phyloP scores from a whole-genome alignment of 2,329 filamentous ascomycete genomes.

The Chaetomium sp. region DNA sequence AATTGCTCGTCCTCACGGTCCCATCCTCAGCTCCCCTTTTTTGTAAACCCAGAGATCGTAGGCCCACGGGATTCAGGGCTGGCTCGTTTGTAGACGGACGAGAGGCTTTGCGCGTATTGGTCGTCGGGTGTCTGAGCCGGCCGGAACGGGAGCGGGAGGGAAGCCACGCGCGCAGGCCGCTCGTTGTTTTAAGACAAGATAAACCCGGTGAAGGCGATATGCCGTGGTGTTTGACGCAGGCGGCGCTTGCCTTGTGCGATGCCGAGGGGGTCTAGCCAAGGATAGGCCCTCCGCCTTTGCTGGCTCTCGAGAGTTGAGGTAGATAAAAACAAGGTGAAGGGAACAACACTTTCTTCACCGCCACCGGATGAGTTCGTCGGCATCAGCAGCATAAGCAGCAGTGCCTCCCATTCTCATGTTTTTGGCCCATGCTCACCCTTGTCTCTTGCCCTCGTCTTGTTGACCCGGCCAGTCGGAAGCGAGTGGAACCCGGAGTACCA shows the following conservation, averaged over 20 bases:
- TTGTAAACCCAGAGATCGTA: not conserved
- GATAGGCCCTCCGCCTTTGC: no score
- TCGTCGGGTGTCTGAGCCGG: constrained; percentile 1
- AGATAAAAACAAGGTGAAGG: constrained; percentile 4
- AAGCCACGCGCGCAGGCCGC: constrained; percentile 1
- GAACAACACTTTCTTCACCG: constrained; percentile 9
- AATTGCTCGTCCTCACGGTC: not conserved
- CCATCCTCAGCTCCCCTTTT: not conserved
- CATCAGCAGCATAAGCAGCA: constrained; percentile 11
- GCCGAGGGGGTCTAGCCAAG: no score
- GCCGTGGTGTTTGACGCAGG: constrained; percentile 11
- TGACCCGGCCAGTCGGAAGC: constrained; percentile 1
- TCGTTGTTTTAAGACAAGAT: not conserved
- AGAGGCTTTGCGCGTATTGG: constrained; percentile 9
- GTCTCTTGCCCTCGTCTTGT: not conserved
- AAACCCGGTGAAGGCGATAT: constrained; percentile 1
- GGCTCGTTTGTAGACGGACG: constrained; percentile 11
- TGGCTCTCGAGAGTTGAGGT: not conserved
- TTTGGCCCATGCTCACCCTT: not conserved
- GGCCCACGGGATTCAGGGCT: not conserved
- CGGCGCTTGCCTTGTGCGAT: constrained; percentile 13
- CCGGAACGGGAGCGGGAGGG: constrained; percentile 13
- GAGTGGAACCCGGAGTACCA: constrained; percentile 2
- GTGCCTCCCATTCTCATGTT: constrained; percentile 3
- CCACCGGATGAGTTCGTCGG: constrained; percentile 2